Evolutionary conservation across 495 filamentous ascomycete species (phyloP), one percentile per base, ranked within the genome.

Genomic region (Annulohypoxylon moriforme): DNA sequence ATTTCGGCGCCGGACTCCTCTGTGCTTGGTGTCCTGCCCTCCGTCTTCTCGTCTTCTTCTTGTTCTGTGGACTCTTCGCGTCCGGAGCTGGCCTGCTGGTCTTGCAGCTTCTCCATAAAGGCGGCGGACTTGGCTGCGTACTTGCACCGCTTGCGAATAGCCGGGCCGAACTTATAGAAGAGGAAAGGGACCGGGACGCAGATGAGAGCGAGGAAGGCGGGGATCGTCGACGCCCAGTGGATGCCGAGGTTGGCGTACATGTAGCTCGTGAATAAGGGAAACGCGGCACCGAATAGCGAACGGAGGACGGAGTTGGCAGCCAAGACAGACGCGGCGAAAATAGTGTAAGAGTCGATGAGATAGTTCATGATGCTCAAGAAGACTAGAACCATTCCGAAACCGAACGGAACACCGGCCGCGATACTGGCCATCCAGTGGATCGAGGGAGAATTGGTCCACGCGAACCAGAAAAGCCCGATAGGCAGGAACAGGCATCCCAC

Each of bases 231-330:
- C 9, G 90, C 90, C 90, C 90, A 92, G 0, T 82, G 79, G 4
- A 90, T 84, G 1, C 89, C 90, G n/a, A 90, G 76, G n/a, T 82
- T 82, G 58, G 86, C 81, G 67, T 89, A 91, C 88, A 92, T 87
- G n/a, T 81, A 81, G 0, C 77, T 82, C 0, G 87, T 83, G 67
- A 91, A 90, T 7, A 92, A 76, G 31, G 88, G 89, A 72, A 91
- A 90, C 9, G 80, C 84, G 0, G 85, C 88, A 0, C 85, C 88
- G 50, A 90, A 88, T 0, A 86, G 66, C 44, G 82, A 85, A n/a
- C 89, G 79, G 16, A 91, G 67, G 61, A 91, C 88, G 0, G 87
- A 88, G 74, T 90, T 91, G 0, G 88, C 88, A 0, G 86, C 89
- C 6, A 92, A 75, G 0, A 89, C 89, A 29, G 82, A 85, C 5